phyloP scores from a whole-genome alignment of 805 yeast species.

The Starmera dryadoides region DNA sequence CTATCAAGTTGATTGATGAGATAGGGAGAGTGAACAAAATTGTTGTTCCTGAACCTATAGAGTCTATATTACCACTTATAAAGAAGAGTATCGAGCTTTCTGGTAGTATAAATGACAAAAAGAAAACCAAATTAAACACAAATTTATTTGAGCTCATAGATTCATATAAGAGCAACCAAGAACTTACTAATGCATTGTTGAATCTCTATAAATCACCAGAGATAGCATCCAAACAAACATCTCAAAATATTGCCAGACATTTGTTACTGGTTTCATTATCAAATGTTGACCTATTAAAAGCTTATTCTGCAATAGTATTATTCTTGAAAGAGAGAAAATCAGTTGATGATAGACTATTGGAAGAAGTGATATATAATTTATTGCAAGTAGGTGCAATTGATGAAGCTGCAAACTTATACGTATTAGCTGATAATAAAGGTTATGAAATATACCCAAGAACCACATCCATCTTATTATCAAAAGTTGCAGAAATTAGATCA shows the following conservation, averaged over 20 bases:
- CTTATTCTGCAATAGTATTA: slow-evolving; percentile 2
- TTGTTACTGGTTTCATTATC: background rate
- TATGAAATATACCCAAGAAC: slow-evolving; percentile 12
- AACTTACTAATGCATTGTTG: background rate
- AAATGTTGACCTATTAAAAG: background rate
- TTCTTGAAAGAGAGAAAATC: background rate
- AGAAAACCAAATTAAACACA: too few species aligned
- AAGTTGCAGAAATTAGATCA: slow-evolving; percentile 5
- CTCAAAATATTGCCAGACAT: background rate
- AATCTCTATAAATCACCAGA: background rate
- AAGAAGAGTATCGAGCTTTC: too few species aligned
- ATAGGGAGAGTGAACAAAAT: too few species aligned
- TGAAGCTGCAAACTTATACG: slow-evolving; percentile 4
- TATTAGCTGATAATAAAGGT: background rate
- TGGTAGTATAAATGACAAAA: too few species aligned
- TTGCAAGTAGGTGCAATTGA: slow-evolving; percentile 3
- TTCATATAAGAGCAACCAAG: background rate
- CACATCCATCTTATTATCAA: slow-evolving; percentile 3
- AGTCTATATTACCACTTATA: too few species aligned
- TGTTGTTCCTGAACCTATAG: too few species aligned
- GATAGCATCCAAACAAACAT: background rate
- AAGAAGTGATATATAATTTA: slow-evolving; percentile 8
- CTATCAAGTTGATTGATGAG: too few species aligned
- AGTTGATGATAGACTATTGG: slow-evolving; percentile 5
- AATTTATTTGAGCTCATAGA: background rate